These are phyloP conservation scores for Saccharomyces hybrid DNA, from an alignment of 1,139 yeast genomes.

Conservation along the genomic window DNA sequence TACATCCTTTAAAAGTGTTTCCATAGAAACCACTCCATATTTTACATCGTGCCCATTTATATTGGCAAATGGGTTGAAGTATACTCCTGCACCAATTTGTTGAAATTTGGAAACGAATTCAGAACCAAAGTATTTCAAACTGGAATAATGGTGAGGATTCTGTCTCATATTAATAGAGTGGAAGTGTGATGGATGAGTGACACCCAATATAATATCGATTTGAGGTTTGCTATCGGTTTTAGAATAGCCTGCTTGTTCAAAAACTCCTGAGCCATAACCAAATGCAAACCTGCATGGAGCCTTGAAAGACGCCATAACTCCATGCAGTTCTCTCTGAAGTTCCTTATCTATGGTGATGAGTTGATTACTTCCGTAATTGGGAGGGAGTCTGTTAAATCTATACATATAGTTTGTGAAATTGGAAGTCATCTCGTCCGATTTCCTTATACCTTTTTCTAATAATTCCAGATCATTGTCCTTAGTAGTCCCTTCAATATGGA, in stretches of 20 bases:
- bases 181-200: constrained; percentile 64
- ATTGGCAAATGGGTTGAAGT: constrained; percentile 82
- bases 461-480: constrained; percentile 20
- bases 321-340: constrained; percentile 40
- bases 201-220: constrained; percentile 79
- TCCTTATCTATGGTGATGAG: constrained; percentile 41
- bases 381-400: constrained; percentile 44
- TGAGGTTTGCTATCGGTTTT: constrained; percentile 49
- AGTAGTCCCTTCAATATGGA: neutral
- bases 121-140: constrained; percentile 54
- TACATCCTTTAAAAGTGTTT: constrained; percentile 57
- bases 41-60: constrained; percentile 63
- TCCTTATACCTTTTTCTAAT: constrained; percentile 32
- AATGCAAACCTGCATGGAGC: constrained; percentile 70
- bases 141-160: constrained; percentile 69
- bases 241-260: constrained; percentile 59
- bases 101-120: constrained; percentile 53
- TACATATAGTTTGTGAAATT: constrained; percentile 36
- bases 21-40: constrained; percentile 75
- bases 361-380: constrained; percentile 53
- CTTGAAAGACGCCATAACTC: constrained; percentile 46
- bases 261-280: constrained; percentile 96
- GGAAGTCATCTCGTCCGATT: constrained; percentile 31
- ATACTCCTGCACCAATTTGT: constrained; percentile 81
- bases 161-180: constrained; percentile 63